These are phyloP conservation scores for Secale cereale DNA, from an alignment of 176 grass and related monocot genomes.

Conservation along the genomic window DNA sequence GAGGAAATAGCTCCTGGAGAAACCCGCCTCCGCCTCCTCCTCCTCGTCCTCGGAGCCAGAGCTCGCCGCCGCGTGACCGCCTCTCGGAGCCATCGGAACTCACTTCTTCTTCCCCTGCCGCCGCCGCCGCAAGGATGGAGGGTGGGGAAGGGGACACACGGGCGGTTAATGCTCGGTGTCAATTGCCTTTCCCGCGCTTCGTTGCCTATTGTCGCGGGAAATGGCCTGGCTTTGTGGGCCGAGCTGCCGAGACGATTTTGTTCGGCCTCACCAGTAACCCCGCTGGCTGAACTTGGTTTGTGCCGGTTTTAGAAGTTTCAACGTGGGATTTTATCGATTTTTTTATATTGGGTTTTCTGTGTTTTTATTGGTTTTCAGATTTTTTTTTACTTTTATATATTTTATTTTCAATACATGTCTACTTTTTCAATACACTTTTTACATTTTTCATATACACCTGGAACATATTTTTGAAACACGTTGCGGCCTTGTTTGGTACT, in stretches of 20 bases:
- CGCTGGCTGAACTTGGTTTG: too few species aligned
- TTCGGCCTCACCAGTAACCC: neutral
- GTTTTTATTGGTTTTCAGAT: too few species aligned
- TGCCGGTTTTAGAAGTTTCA: too few species aligned
- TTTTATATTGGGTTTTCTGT: too few species aligned
- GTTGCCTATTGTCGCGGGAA: conserved; percentile 4
- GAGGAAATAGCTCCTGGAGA: conserved; percentile 93
- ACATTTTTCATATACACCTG: too few species aligned
- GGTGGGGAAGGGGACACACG: too few species aligned
- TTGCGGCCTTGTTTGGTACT: too few species aligned
- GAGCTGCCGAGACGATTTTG: neutral
- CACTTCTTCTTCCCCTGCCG: neutral
- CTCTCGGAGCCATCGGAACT: conserved; percentile 36
- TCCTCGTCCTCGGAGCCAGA: conserved; percentile 48
- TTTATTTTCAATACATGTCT: too few species aligned
- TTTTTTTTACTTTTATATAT: too few species aligned
- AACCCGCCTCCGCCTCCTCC: conserved; percentile 46
- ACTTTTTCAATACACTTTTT: too few species aligned
- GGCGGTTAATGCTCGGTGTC: neutral
- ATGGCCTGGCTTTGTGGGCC: neutral
- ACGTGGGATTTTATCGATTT: too few species aligned
- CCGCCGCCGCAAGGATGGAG: neutral
- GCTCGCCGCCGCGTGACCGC: conserved; percentile 17
- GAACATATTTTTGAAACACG: too few species aligned
- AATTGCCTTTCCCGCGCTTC: conserved; percentile 30